Evolutionary conservation across 2,329 filamentous ascomycete species (phyloP), one percentile per base, ranked within the genome.

Genomic region (Emmonsia crescens): DNA sequence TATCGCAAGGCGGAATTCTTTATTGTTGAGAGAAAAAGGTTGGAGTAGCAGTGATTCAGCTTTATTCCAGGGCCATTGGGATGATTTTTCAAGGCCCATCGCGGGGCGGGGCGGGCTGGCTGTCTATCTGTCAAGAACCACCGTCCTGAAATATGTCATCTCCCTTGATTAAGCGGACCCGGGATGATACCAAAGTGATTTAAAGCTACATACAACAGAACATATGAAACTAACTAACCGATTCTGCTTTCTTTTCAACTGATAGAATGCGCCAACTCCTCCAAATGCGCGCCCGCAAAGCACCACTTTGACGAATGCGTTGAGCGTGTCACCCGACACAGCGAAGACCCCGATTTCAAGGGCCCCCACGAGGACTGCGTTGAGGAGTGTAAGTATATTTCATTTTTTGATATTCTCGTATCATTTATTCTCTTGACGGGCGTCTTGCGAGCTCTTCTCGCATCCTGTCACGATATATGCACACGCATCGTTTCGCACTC

Each of bases 251-350:
- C 10, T 60, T 49, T 57, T 55, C 42, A 9, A 24, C 52, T 54
- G 33, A 51, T 60, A 97, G 94, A 96, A 74, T 99, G 94, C 85
- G 85, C 85, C 78, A 85, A 93, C 77, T 91, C 91, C 67, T 83
- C 88, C 77, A 82, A 89, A 78, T 99, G 94, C 80, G 83, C 87
- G 65, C 87, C 88, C 63, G 84, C 85, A 74, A 99, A 97, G 86
- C 93, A 97, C 83, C 94, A 99, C 84, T 97, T 89, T 77, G 93
- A 97, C 68, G 91, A 96, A 80, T 99, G 94, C 77, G 91, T 93
- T 70, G 92, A 96, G 85, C 91, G 94, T 72, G 94, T 99, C 70
- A 90, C 86, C 64, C 78, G 68, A 71, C 77, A 83, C 74, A 75
- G 82, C 70, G 85, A 91, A 72, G 84, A 88, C 69, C 83, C 87